Base-by-base conservation (phyloP, 192 early-diverging fungal genomes). In the Coemansia sp. region DNA sequence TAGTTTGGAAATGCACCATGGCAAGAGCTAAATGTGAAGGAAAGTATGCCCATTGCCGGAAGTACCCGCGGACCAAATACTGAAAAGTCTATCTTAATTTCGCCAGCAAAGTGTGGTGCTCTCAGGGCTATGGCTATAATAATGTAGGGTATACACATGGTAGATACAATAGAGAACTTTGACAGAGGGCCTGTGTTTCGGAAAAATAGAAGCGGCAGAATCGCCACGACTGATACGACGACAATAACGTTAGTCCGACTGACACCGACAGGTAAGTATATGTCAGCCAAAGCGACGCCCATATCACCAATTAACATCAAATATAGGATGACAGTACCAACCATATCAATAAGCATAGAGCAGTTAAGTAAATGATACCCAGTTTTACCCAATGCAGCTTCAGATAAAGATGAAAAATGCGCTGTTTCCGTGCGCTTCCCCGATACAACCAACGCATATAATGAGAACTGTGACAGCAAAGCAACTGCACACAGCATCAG, bases 1-100 rank as follows among this genome's bases (percentile, higher is more conserved):
- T 81, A 90, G 58, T 86, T 90, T 24, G 78, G 76, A 32, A 87
- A 88, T 0, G 84, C 87, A 5, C 86, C 84, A 55, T 90, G 88
- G 17, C 84, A 76, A 19, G 86, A 88, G 50, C 86, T 80, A 70
- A 86, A 88, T 0, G 87, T 84, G 57, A 90, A 90, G 0, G 86
- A 76, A 66, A 88, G 76, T 50, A 88, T 82, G 11, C 87, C 88
- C 51, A 88, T 81, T 5, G 87, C 85, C 0, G 85, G 83, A 36
- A 90, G 70, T 14, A 88, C 76, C 58, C 85, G 86, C 17, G 80
- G 72, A 3, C 88, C 88, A 54, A 87, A 76, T 7, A 78, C 31
- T 57, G 76, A 55, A 57, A 73, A 42, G 57, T 74, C 11, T 64
- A 81, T 25, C 59, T 55, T 30, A 71, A 74, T 33, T 76, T 79